Percentiles rank a stretch among this genome's conserved stretches.
phyloP scores from a whole-genome alignment of 208 protist species.

The Acanthamoeba castellanii region DNA sequence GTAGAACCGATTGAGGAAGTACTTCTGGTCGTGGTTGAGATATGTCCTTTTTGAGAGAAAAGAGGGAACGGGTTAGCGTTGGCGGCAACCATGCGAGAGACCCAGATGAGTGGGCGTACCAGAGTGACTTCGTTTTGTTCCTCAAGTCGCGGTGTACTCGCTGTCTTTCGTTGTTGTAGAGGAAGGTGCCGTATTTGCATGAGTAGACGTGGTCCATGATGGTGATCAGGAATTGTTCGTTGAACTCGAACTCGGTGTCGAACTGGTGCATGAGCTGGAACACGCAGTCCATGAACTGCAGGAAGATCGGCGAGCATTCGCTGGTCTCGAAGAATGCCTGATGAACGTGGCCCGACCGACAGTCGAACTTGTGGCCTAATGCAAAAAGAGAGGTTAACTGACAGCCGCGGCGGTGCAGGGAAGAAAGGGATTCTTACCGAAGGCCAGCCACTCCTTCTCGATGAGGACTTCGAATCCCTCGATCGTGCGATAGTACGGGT shows the following conservation, averaged over 20 bases:
- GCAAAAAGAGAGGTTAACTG: background rate
- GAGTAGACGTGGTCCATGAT: conserved; percentile 85
- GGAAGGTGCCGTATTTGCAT: conserved; percentile 79
- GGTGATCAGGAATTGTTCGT: conserved; percentile 81
- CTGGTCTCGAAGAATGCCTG: conserved; percentile 51
- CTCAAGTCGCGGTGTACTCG: conserved; percentile 58
- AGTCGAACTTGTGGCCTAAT: conserved; percentile 91
- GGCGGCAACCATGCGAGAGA: background rate
- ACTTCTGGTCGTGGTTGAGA: conserved; percentile 62
- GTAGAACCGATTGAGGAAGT: conserved; percentile 58
- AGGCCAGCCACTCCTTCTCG: conserved; percentile 96
- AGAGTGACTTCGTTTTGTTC: conserved; percentile 71
- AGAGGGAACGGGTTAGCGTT: background rate
- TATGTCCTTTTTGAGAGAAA: conserved; percentile 42
- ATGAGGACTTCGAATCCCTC: conserved; percentile 90
- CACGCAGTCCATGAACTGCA: conserved; percentile 89
- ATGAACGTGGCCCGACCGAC: conserved; percentile 79
- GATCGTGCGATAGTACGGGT: conserved; percentile 95
- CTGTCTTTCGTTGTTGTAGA: conserved; percentile 75
- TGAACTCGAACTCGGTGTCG: conserved; percentile 85
- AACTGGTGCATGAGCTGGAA: conserved; percentile 83
- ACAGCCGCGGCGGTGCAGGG: background rate
- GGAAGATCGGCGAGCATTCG: conserved; percentile 86
- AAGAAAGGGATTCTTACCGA: conserved; percentile 86
- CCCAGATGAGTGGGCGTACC: background rate